Base-by-base conservation (phyloP, 805 yeast species). In the Pichia nanzhaoensis region DNA sequence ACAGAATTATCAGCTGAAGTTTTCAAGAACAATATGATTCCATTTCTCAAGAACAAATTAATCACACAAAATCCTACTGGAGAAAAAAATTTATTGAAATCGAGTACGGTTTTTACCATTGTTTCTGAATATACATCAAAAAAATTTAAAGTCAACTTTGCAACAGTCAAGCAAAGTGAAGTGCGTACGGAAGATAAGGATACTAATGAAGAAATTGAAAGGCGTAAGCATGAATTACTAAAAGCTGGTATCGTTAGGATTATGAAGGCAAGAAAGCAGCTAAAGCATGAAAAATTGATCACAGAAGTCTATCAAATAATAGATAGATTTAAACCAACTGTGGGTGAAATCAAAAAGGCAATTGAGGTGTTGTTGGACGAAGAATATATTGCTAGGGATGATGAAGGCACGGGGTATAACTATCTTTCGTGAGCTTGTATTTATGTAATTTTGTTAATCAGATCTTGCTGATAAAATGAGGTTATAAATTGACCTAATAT, bases 231-330 rank as follows among this genome's bases (percentile, higher is more conserved):
- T 48, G 80, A 84, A 59, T 82, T 82, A 66, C 71, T 93, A 55
- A 86, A 88, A 59, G 96, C 98, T 2, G 86, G 95, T 58, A 88
- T 93, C 65, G 98, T 91, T 34, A 77, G 99, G 57, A 86, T 91
- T 59, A 93, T 91, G 98, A 91, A 91, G 69, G 90, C 96, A 1
- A 76, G 96, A 59, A 85, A 89, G 63, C 73, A 72, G 37, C 70
- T 87, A 55, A 78, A 78, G 52, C 97, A 90, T 60, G 84, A 82
- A 40, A 82, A 80, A 45, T 73, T 91, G 56, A 81, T 89, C 35
- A 86, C 84, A 55, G 98, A 91, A 63, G 91, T 90, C 35, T 81
- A 87, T 55, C 84, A 86, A 49, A 95, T 88, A 60, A 79, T 95
- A 3, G 70, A 78, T 40, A 74, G 98, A 55, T 91, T 93, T 71